Conservation (phyloP, 768 basidiomycete genomes). For the Tylopilus rubrobrunneus region DNA sequence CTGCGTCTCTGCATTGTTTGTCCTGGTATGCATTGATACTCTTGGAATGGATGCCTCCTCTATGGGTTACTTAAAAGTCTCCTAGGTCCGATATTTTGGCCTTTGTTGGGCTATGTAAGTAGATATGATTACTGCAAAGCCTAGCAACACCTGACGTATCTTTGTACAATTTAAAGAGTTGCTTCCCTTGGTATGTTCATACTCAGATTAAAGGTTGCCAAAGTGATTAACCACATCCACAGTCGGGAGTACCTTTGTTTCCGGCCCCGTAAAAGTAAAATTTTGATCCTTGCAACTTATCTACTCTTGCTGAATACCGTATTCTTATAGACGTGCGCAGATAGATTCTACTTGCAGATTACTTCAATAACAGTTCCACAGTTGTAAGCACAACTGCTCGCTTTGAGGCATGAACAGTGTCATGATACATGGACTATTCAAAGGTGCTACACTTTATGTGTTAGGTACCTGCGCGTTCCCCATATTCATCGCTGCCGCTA, state of each 20-base stretch:
- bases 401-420: not conserved
- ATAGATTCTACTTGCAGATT: not conserved
- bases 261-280: not conserved
- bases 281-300: not conserved
- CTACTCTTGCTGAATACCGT: too few species aligned
- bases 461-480: not conserved
- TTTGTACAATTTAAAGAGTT: not conserved
- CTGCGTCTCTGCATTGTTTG: not conserved
- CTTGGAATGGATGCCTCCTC: not conserved
- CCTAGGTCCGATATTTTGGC: not conserved
- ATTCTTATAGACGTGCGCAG: not conserved
- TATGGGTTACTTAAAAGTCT: not conserved
- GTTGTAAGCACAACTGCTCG: not conserved
- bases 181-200: not conserved
- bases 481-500: not conserved
- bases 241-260: not conserved
- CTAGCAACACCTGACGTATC: not conserved
- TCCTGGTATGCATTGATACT: not conserved
- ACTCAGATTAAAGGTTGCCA: not conserved
- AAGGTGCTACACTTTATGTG: not conserved
- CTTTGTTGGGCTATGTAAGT: constrained; percentile 3
- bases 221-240: not conserved
- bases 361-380: not conserved
- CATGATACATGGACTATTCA: not conserved
- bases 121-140: not conserved